These are phyloP conservation scores for Penicillium egyptiacum DNA, from an alignment of 495 filamentous ascomycete species.

Conservation along the genomic window DNA sequence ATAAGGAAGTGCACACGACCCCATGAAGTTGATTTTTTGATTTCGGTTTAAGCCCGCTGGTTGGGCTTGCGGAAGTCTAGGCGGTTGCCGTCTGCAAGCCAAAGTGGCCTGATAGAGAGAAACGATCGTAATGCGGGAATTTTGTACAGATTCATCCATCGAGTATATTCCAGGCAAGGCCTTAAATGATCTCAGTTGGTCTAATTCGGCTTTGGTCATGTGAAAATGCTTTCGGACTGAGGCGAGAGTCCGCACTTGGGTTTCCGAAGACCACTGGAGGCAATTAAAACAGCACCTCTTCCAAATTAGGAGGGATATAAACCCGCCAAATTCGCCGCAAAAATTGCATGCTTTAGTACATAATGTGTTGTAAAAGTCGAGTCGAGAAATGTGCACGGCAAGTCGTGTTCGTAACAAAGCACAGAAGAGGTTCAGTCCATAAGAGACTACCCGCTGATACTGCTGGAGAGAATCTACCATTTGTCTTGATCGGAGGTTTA, in stretches of 20 bases:
- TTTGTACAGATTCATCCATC: conserved; percentile 28
- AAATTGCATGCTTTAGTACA: conserved; percentile 37
- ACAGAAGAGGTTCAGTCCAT: conserved; percentile 42
- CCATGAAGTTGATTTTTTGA: conserved; percentile 38
- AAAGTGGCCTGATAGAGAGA: conserved; percentile 35
- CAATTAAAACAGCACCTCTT: conserved; percentile 39
- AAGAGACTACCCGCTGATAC: conserved; percentile 35
- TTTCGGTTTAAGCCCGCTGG: conserved; percentile 24
- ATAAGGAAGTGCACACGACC: conserved; percentile 40
- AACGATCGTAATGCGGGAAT: conserved; percentile 32
- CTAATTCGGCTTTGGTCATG: conserved; percentile 30
- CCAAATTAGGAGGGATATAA: conserved; percentile 37
- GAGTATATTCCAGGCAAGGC: conserved; percentile 38
- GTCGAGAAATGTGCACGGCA: conserved; percentile 30
- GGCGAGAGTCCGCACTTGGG: conserved; percentile 32
- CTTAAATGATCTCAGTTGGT: conserved; percentile 30
- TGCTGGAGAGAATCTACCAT: conserved; percentile 35
- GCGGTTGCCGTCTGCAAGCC: conserved; percentile 24
- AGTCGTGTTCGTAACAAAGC: conserved; percentile 39
- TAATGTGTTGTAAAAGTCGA: conserved; percentile 35
- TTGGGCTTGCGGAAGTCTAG: conserved; percentile 18
- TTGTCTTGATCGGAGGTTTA: conserved; percentile 37
- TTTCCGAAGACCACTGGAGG: conserved; percentile 29
- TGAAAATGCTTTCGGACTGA: conserved; percentile 31
- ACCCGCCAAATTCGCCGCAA: conserved; percentile 38